A percentile compares a stretch with the other conserved stretches of the same genome.
Evolutionary conservation across 1,139 yeast species (phyloP).

Genomic region (Geotrichum bryndzae): DNA sequence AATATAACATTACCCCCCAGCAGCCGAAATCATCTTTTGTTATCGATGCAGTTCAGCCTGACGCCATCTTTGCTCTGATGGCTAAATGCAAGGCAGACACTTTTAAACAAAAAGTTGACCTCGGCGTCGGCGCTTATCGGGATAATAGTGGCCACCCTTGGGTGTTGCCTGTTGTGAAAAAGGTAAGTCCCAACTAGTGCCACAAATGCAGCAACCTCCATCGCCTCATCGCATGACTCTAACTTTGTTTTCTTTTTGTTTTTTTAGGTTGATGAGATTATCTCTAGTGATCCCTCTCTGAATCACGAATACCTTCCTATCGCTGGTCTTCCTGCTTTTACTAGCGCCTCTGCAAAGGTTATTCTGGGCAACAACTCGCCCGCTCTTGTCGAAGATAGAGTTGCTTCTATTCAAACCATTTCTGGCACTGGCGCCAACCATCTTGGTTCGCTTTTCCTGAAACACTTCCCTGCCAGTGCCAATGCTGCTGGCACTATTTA

Average conservation of each 20-base stretch:
- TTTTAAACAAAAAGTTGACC: slow-evolving; percentile 56
- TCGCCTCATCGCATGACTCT: background rate
- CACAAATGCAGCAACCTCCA: background rate
- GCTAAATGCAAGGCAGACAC: slow-evolving; percentile 62
- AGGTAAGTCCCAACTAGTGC: slow-evolving; percentile 33
- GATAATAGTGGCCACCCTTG: slow-evolving; percentile 80
- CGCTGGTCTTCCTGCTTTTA: slow-evolving; percentile 67
- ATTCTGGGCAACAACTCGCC: slow-evolving; percentile 63
- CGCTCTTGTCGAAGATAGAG: slow-evolving; percentile 47
- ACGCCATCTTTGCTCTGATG: slow-evolving; percentile 64
- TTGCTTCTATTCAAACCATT: slow-evolving; percentile 76
- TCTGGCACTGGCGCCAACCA: slow-evolving; percentile 97
- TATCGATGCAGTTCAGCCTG: slow-evolving; percentile 36
- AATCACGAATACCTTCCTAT: slow-evolving; percentile 92
- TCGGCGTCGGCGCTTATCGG: slow-evolving; percentile 92
- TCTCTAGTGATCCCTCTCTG: slow-evolving; percentile 52
- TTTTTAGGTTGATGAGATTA: slow-evolving; percentile 43
- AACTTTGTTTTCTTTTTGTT: background rate
- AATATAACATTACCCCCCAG: background rate
- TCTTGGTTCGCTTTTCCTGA: slow-evolving; percentile 69
- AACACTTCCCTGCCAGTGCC: slow-evolving; percentile 42
- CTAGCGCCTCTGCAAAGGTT: slow-evolving; percentile 68
- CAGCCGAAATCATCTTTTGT: slow-evolving; percentile 4
- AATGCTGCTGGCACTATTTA: slow-evolving; percentile 44
- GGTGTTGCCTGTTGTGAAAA: slow-evolving; percentile 74